Evolutionary conservation across 2,329 filamentous ascomycete species (phyloP), one percentile per base, ranked within the genome.

Genomic region (Exophiala calicioides): DNA sequence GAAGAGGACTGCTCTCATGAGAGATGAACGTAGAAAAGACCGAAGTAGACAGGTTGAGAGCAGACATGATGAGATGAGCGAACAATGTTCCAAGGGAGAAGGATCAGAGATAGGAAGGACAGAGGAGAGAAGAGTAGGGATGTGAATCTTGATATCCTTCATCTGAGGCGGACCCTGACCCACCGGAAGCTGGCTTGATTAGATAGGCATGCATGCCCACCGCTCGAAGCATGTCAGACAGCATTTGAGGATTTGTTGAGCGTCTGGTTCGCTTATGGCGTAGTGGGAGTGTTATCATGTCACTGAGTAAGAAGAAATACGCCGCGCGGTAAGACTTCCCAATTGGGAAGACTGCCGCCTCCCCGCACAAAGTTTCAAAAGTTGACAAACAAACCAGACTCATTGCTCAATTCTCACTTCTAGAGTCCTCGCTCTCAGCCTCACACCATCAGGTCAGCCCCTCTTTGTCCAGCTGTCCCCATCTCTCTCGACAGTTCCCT

Each of bases 21-120:
- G 71, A 64, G 41, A 75, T 62, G 19, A 74, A 58, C 15, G 66
- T 62, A 15, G 68, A 68, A 18, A 75, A 60, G 9, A 54, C 55
- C 16, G 50, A 62, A 9, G 66, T 55, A 32, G 67, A 56, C 66
- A 72, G 72, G 13, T 27, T 65, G 48, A 21, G 20, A 13, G 21
- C 27, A 21, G 9, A n/a, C 8, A 15, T 10, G 23, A 21, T n/a
- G n/a, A n/a, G n/a, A n/a, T n/a, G n/a, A n/a, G n/a, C n/a, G n/a
- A n/a, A n/a, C n/a, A n/a, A n/a, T n/a, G n/a, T n/a, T n/a, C n/a
- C n/a, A n/a, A n/a, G n/a, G 13, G 30, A 33, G 7, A 15, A 15
- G 13, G 21, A 30, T 18, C 12, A 18, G 16, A 13, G 20, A 26
- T n/a, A 12, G 24, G 7, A 39, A 3, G 9, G 23, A 39, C 6